phyloP scores from a whole-genome alignment of 2,329 filamentous ascomycete species.

The Trichophyton benhamiae region DNA sequence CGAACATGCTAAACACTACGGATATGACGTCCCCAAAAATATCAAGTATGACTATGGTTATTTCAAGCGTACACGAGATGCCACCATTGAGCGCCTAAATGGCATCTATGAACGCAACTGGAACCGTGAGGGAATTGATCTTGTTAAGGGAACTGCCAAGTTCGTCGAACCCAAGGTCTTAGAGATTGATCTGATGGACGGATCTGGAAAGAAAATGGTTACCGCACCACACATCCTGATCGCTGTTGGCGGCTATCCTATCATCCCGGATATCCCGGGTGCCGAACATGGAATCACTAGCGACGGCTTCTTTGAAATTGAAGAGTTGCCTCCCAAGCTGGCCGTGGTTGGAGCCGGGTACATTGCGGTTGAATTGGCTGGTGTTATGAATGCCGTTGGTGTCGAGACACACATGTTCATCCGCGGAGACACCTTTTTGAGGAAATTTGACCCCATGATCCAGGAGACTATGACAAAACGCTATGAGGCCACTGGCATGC shows the following conservation, averaged over 20 bases:
- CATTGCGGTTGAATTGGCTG: conserved; percentile 41
- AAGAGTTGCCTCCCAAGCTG: conserved; percentile 39
- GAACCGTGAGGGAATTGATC: conserved; percentile 38
- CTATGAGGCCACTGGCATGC: conserved; percentile 39
- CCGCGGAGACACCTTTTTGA: conserved; percentile 36
- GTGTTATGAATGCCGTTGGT: conserved; percentile 38
- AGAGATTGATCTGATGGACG: conserved; percentile 34
- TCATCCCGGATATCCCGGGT: conserved; percentile 33
- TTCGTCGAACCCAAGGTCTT: conserved; percentile 36
- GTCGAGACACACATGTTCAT: conserved; percentile 42
- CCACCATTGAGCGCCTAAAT: conserved; percentile 35
- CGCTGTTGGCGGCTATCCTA: conserved; percentile 38
- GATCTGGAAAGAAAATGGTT: conserved; percentile 27
- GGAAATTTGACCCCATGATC: conserved; percentile 43
- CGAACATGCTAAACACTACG: conserved; percentile 35
- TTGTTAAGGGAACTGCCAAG: conserved; percentile 37
- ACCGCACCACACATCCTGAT: conserved; percentile 38
- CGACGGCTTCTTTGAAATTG: conserved; percentile 41
- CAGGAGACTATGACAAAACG: conserved; percentile 41
- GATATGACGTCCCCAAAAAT: conserved; percentile 35
- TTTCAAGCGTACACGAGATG: conserved; percentile 39
- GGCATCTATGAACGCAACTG: conserved; percentile 40
- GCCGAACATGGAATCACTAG: conserved; percentile 40
- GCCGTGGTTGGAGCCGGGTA: conserved; percentile 42
- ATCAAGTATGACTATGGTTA: conserved; percentile 33